Base-by-base conservation (phyloP, 371 early-diverging fungal genomes). In the Actinomortierella ambigua region DNA sequence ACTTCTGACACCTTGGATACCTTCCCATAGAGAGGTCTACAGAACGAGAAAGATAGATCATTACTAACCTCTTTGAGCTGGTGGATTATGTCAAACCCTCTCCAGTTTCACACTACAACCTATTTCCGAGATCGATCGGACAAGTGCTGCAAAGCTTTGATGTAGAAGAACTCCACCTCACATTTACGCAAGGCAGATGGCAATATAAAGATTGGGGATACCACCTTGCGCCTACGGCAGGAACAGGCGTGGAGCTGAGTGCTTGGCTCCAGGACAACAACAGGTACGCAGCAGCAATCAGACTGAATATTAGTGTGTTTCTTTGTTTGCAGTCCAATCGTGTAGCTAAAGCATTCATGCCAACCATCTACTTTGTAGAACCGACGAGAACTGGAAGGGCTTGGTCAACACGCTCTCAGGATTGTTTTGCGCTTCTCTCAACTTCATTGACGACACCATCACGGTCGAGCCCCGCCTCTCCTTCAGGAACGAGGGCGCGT, bases 381-480 rank as follows among this genome's bases (percentile, higher is more conserved):
- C 88, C 3, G 86, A 92, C 29, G 61, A 60, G 28, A 78, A 85
- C 44, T 98, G 98, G 98, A 86, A 83, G 47, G 88, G 91, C 4
- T 73, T 97, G 58, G 91, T 95, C n/a, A 93, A 95, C 69, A 89
- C 95, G 0, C 81, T 96, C 24, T 91, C 96, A 2, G 97, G 97
- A 2, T 77, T 97, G 47, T 97, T 95, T 60, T 98, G 98, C 73
- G 96, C 96, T 1, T 98, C 98, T 11, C 83, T 98, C 24, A 96
- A 97, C 71, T 95, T 92, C 60, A 90, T 96, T 49, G 95, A 94
- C 69, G 81, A 87, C 27, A 85, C 90, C n/a, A 84, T 85, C 52
- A 93, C 94, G 0, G 85, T 87, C 4, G 79, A 83, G 55, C 95
- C 95, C 4, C 63, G 69, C 49, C 67, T 89, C 20, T 84, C 91